Evolutionary conservation across 2,329 filamentous ascomycete species (phyloP).

Genomic region (Apiospora kogelbergensis): DNA sequence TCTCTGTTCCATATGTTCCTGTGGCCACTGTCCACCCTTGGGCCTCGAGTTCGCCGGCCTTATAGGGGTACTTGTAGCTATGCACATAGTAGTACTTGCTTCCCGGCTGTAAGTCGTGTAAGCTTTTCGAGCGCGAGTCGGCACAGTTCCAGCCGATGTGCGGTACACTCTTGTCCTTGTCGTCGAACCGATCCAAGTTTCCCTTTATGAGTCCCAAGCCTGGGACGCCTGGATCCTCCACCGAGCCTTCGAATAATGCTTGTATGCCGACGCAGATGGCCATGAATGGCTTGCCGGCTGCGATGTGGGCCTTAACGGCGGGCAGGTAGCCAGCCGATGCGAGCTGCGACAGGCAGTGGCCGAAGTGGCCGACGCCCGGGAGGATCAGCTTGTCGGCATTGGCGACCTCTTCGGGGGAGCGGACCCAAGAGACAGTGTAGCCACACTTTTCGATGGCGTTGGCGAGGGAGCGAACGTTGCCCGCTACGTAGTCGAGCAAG

Average conservation of each 20-base stretch:
- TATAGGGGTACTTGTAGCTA: constrained; percentile 83
- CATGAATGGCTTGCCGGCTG: constrained; percentile 94
- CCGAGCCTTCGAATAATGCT: constrained; percentile 82
- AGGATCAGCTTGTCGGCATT: constrained; percentile 93
- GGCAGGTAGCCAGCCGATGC: constrained; percentile 79
- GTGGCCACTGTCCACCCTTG: constrained; percentile 93
- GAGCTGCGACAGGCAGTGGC: constrained; percentile 88
- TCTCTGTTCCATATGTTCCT: constrained; percentile 81
- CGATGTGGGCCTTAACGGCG: constrained; percentile 79
- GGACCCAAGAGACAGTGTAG: constrained; percentile 91
- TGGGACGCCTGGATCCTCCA: constrained; percentile 69
- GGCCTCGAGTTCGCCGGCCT: constrained; percentile 69
- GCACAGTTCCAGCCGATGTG: constrained; percentile 99
- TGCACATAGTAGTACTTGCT: constrained; percentile 99
- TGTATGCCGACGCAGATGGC: constrained; percentile 95
- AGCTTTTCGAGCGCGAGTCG: constrained; percentile 53
- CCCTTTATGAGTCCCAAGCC: constrained; percentile 77
- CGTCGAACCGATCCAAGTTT: constrained; percentile 73
- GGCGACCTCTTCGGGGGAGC: constrained; percentile 77
- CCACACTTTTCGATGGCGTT: constrained; percentile 97
- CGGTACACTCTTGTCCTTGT: constrained; percentile 82
- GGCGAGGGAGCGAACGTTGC: constrained; percentile 92
- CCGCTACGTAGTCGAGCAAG: constrained; percentile 86
- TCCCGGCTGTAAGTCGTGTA: constrained; percentile 76
- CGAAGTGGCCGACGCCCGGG: constrained; percentile 95